These are phyloP conservation scores for Penicillium vulpinum DNA, from an alignment of 2,329 filamentous ascomycete genomes.

Conservation along the genomic window DNA sequence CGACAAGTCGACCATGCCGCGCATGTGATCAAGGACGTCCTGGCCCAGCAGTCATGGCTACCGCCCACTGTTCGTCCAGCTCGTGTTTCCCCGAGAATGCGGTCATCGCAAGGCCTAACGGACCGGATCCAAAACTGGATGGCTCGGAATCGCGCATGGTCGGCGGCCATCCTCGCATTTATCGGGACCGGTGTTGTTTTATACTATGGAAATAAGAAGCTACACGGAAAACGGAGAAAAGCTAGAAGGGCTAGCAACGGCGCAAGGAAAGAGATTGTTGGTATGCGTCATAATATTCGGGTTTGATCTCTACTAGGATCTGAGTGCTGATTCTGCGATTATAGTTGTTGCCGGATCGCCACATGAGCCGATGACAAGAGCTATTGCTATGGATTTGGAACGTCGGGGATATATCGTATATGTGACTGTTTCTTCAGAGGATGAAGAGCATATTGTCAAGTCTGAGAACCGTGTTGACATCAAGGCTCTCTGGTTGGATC, in stretches of 20 bases:
- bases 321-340: constrained; percentile 13
- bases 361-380: constrained; percentile 77
- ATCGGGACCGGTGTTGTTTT: constrained; percentile 63
- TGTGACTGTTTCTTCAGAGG: constrained; percentile 77
- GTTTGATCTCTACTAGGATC: constrained; percentile 11
- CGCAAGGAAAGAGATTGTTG: constrained; percentile 77
- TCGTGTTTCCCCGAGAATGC: constrained; percentile 23
- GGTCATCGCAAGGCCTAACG: constrained; percentile 44
- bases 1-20: constrained; percentile 76
- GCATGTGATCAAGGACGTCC: constrained; percentile 65
- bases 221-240: constrained; percentile 64
- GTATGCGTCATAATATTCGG: constrained; percentile 35
- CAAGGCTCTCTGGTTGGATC: constrained; percentile 76
- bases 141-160: constrained; percentile 68
- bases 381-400: constrained; percentile 82
- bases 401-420: constrained; percentile 91
- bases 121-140: constrained; percentile 71
- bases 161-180: constrained; percentile 69
- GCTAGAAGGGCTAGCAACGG: constrained; percentile 80
- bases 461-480: constrained; percentile 78
- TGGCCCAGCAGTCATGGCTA: constrained; percentile 70
- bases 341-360: constrained; percentile 85
- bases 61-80: constrained; percentile 67
- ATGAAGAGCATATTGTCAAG: constrained; percentile 79
- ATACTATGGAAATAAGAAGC: constrained; percentile 62